Evolutionary conservation across 139 green algal genomes (phyloP).

Genomic region (Deuterostichococcus epilithicus): DNA sequence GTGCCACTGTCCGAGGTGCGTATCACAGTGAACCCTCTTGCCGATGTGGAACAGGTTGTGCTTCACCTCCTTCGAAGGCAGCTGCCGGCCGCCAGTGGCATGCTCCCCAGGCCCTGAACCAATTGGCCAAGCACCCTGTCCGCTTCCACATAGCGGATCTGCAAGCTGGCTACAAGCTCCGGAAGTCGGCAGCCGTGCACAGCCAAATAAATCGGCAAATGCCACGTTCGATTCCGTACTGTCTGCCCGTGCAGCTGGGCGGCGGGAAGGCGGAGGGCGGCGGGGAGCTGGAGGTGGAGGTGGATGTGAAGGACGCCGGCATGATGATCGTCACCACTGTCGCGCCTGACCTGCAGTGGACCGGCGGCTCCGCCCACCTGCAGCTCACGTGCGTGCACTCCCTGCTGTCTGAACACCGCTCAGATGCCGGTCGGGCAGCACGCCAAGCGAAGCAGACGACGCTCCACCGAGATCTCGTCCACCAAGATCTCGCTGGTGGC

Average conservation of each 20-base stretch:
- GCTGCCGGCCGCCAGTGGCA: too few relatives aligned
- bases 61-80: too few relatives aligned
- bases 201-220: too few relatives aligned
- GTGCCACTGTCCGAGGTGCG: constrained; percentile 31
- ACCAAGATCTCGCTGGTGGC: too few relatives aligned
- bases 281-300: constrained; percentile 44
- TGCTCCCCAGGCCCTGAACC: too few relatives aligned
- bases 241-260: background rate
- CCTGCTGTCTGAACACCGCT: constrained; percentile 36
- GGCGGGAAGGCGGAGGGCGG: background rate
- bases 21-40: constrained; percentile 5
- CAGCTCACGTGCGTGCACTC: constrained; percentile 31
- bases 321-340: constrained; percentile 76
- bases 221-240: background rate
- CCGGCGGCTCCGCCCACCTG: constrained; percentile 62
- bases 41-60: background rate
- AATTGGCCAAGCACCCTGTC: too few relatives aligned
- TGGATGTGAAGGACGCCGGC: constrained; percentile 73
- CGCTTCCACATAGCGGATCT: too few relatives aligned
- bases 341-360: constrained; percentile 66
- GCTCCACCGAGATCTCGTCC: too few relatives aligned
- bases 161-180: too few relatives aligned
- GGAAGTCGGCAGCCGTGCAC: too few relatives aligned
- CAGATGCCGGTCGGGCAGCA: too few relatives aligned
- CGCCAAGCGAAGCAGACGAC: too few relatives aligned